Evolutionary conservation across 2,329 filamentous ascomycete genomes (phyloP).

Genomic region (Penicillium digitatum): DNA sequence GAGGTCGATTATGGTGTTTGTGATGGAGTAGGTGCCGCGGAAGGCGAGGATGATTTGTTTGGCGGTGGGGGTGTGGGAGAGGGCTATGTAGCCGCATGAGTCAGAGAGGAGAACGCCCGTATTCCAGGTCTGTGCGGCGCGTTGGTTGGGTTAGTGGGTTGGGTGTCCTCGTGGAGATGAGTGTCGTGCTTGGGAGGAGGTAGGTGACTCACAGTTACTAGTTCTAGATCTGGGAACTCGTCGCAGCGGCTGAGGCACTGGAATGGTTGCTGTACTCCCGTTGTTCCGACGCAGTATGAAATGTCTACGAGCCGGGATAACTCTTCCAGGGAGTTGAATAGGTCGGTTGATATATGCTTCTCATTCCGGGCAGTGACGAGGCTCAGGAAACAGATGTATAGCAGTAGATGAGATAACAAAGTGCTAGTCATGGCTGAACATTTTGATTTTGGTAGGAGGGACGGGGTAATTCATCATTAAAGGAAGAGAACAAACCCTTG

Average conservation of each 20-base stretch:
- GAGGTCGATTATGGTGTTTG: conserved; percentile 86
- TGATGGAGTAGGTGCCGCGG: conserved; percentile 87
- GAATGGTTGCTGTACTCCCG: conserved; percentile 80
- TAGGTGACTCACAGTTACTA: conserved; percentile 55
- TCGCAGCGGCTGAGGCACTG: conserved; percentile 76
- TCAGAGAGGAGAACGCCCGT: conserved; percentile 83
- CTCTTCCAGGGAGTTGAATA: conserved; percentile 82
- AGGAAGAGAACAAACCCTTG: not conserved
- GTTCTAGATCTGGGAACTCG: conserved; percentile 75
- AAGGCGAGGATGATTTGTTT: conserved; percentile 79
- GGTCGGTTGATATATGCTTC: conserved; percentile 50
- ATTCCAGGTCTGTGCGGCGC: conserved; percentile 65
- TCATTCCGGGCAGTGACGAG: conserved; percentile 1
- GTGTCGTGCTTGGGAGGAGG: not conserved
- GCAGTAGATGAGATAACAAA: not conserved
- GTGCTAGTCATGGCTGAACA: conserved; percentile 4
- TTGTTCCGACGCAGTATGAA: conserved; percentile 83
- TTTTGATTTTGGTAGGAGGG: not conserved
- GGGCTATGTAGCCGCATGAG: conserved; percentile 86
- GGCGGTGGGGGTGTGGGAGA: conserved; percentile 64
- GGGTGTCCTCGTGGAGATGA: not conserved
- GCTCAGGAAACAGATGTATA: not conserved
- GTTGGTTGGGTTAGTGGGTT: conserved; percentile 1
- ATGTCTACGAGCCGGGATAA: conserved; percentile 90
- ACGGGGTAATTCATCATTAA: not conserved